Percentiles rank a stretch among this genome's conserved stretches.
Evolutionary conservation across 768 basidiomycete genomes (phyloP).

Genomic region (Psilocybe tampanensis): DNA sequence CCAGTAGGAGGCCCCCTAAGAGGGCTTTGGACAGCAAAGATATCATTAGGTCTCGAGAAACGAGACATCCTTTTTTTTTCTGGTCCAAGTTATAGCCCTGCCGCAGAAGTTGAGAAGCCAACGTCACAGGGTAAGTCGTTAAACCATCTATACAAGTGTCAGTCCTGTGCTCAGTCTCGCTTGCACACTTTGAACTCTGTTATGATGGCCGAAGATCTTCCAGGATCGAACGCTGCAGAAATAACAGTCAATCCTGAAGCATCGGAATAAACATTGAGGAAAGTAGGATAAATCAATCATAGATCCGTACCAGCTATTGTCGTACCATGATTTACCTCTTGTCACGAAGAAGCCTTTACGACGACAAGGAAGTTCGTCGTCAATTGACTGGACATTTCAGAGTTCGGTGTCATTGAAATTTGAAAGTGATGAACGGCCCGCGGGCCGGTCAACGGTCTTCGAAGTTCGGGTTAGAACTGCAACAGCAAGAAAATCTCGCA

Average conservation of each 20-base stretch:
- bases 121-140: too few species aligned
- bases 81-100: not conserved
- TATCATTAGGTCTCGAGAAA: not conserved
- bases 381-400: too few species aligned
- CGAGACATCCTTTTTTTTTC: not conserved
- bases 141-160: too few species aligned
- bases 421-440: too few species aligned
- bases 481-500: too few species aligned
- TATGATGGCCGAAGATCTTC: not conserved
- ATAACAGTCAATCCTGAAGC: not conserved
- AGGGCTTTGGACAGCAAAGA: not conserved
- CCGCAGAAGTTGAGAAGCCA: too few species aligned
- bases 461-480: too few species aligned
- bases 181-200: not conserved
- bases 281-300: not conserved
- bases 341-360: too few species aligned
- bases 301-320: too few species aligned
- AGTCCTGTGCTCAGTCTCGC: not conserved
- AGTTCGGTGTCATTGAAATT: too few species aligned
- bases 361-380: not conserved
- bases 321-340: not conserved
- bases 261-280: conserved; percentile 2
- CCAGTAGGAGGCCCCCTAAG: not conserved
- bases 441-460: too few species aligned
- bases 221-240: not conserved